A percentile compares a stretch with the other conserved stretches of the same genome.
These are phyloP conservation scores for Capsicum baccatum DNA, from an alignment of 257 asterid species.

Conservation along the genomic window DNA sequence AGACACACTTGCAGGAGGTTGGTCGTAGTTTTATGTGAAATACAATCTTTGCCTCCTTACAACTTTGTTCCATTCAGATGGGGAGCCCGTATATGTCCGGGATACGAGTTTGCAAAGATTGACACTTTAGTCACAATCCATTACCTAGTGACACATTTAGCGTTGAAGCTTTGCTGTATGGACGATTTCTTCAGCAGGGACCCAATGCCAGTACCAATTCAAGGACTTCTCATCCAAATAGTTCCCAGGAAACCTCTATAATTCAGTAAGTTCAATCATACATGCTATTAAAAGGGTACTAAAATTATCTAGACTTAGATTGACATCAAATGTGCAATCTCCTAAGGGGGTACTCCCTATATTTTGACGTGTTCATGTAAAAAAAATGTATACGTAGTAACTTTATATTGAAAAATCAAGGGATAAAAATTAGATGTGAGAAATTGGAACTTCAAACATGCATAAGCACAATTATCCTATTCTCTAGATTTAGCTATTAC, in stretches of 20 bases:
- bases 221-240: conserved; percentile 61
- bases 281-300: not conserved
- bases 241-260: conserved; percentile 35
- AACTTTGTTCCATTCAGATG: conserved; percentile 70
- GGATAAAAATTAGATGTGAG: not conserved
- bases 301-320: not conserved
- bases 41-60: conserved; percentile 57
- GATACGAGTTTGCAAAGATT: conserved; percentile 72
- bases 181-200: conserved; percentile 53
- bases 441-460: not conserved
- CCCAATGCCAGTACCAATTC: conserved; percentile 68
- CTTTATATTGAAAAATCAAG: not conserved
- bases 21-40: no score
- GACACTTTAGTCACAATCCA: conserved; percentile 62
- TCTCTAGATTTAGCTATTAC: not conserved
- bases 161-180: conserved; percentile 61
- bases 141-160: conserved; percentile 55
- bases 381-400: not conserved
- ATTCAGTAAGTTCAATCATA: conserved; percentile 1
- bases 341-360: not conserved
- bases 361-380: not conserved
- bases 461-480: not conserved
- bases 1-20: no score
- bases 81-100: conserved; percentile 75
- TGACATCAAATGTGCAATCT: not conserved